Conservation (phyloP, 495 filamentous ascomycete genomes). For the Aspergillus saccharolyticus region DNA sequence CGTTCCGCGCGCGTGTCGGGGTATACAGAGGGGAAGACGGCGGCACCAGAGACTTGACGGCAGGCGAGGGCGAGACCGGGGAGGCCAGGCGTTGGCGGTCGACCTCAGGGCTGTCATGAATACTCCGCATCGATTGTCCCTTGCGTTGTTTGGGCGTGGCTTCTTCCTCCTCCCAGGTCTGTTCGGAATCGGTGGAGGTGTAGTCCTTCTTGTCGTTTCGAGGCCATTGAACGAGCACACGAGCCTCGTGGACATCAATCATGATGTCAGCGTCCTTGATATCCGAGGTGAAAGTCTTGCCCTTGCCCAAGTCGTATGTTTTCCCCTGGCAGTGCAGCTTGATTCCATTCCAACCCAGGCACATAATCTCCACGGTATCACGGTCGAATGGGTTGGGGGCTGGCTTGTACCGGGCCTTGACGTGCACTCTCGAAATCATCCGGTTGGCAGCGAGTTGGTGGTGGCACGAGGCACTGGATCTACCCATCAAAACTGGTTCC, state of each 20-base stretch:
- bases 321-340: conserved; percentile 89
- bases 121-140: conserved; percentile 23
- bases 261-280: conserved; percentile 88
- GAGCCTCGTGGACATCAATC: conserved; percentile 89
- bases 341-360: conserved; percentile 92
- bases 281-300: conserved; percentile 85
- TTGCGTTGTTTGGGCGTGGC: conserved; percentile 33
- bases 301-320: conserved; percentile 80
- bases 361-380: conserved; percentile 76
- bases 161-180: conserved; percentile 58
- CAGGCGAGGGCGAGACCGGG: conserved; percentile 72
- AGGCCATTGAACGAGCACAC: conserved; percentile 87
- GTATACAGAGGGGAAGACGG: conserved; percentile 42
- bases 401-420: conserved; percentile 78
- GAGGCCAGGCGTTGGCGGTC: conserved; percentile 58
- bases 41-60: conserved; percentile 34
- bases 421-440: conserved; percentile 86
- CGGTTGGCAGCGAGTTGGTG: conserved; percentile 88
- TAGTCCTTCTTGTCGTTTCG: conserved; percentile 54
- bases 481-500: conserved; percentile 76
- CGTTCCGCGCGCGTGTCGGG: conserved; percentile 37
- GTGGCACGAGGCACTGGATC: conserved; percentile 87
- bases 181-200: conserved; percentile 59
- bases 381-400: conserved; percentile 57
- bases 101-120: conserved; percentile 60